Evolutionary conservation across 345 rosid species (phyloP).

Genomic region (Eucalyptus melliodora): DNA sequence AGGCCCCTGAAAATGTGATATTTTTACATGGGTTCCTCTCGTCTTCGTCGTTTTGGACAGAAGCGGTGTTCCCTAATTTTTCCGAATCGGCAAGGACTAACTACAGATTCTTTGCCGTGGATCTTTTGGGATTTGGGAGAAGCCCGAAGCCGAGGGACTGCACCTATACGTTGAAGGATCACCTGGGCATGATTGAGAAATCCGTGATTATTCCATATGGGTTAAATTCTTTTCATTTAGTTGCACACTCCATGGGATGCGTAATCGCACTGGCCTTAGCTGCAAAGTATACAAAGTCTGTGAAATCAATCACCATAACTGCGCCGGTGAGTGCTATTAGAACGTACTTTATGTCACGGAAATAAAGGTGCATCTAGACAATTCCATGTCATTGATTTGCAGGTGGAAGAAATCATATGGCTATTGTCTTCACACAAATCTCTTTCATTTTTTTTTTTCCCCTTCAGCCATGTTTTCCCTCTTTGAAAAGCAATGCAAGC

Average conservation of each 20-base stretch:
- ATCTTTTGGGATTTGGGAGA: slow-evolving; percentile 70
- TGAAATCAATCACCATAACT: slow-evolving; percentile 40
- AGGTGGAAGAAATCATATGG: background rate
- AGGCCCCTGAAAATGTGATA: slow-evolving; percentile 42
- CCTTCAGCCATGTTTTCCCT: slow-evolving; percentile 43
- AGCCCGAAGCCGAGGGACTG: slow-evolving; percentile 68
- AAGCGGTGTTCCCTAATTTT: slow-evolving; percentile 22
- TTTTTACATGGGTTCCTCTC: slow-evolving; percentile 56
- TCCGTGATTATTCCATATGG: slow-evolving; percentile 37
- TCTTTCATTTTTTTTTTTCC: background rate
- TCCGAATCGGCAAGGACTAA: slow-evolving; percentile 11
- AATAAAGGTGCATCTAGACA: background rate
- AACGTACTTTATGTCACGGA: background rate
- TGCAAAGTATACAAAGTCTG: background rate
- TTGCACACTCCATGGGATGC: slow-evolving; percentile 89
- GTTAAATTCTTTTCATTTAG: slow-evolving; percentile 55
- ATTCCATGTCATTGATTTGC: background rate
- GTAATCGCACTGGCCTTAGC: background rate
- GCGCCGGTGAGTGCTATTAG: background rate
- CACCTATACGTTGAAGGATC: slow-evolving; percentile 49
- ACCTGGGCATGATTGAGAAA: slow-evolving; percentile 53
- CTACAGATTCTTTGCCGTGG: slow-evolving; percentile 47
- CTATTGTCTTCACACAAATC: background rate
- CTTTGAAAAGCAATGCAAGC: slow-evolving; percentile 24
- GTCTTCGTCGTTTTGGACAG: slow-evolving; percentile 23